A percentile compares a stretch with the other conserved stretches of the same genome.
phyloP scores from a whole-genome alignment of 352 stramenopile species.

The Pilasporangium apinafurcum region DNA sequence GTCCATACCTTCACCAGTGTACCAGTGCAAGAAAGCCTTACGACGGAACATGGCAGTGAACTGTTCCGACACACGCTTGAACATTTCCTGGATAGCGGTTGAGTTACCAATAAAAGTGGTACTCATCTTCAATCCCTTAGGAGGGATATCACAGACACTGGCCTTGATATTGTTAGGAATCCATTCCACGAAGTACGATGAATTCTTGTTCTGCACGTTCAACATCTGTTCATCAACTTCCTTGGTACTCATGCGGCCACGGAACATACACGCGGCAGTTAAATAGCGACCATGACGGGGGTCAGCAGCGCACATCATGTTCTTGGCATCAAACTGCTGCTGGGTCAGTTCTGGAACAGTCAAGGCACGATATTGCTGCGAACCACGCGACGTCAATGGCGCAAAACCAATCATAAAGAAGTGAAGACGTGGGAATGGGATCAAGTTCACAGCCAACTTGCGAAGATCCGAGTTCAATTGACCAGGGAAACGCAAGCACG shows the following conservation, averaged over 20 bases:
- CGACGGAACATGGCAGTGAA: constrained; percentile 99
- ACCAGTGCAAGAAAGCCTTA: constrained; percentile 99
- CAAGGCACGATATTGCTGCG: constrained; percentile 97
- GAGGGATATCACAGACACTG: constrained; percentile 98
- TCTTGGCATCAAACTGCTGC: constrained; percentile 99
- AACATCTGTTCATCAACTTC: constrained; percentile 99
- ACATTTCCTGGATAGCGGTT: constrained; percentile 99
- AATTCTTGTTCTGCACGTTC: constrained; percentile 99
- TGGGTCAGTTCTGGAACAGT: constrained; percentile 98
- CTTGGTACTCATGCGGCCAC: constrained; percentile 98
- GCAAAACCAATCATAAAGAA: constrained; percentile 99
- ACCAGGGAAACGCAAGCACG: constrained; percentile 97
- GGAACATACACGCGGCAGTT: constrained; percentile 99
- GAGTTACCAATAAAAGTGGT: constrained; percentile 99
- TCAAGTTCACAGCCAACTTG: constrained; percentile 98
- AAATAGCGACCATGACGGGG: constrained; percentile 98
- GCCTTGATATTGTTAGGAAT: constrained; percentile 99
- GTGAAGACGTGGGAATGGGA: constrained; percentile 98
- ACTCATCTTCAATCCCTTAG: constrained; percentile 97
- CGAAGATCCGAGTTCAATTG: constrained; percentile 99
- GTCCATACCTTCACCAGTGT: constrained; percentile 99
- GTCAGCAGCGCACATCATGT: constrained; percentile 99
- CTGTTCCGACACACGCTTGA: constrained; percentile 99
- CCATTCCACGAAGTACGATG: constrained; percentile 99
- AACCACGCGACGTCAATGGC: constrained; percentile 93